Conservation (phyloP, 2,329 filamentous ascomycete species). For the Coniochaeta sp. region DNA sequence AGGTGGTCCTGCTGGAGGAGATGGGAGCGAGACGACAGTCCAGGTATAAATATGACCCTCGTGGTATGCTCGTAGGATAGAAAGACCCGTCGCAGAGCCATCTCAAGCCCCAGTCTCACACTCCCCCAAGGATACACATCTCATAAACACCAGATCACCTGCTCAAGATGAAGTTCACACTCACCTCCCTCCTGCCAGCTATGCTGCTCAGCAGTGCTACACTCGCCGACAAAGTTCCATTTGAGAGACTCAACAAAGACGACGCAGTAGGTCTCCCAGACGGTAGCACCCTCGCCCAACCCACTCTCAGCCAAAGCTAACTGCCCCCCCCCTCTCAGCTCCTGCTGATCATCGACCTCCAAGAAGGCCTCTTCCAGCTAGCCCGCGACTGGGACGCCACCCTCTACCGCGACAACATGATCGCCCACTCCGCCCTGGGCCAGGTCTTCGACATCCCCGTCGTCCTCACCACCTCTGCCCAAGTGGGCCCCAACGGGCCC, state of each 20-base stretch:
- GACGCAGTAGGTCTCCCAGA: conserved; percentile 15
- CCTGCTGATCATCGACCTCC: conserved; percentile 52
- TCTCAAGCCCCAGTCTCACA: background rate
- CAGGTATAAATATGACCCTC: background rate
- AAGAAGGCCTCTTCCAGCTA: conserved; percentile 49
- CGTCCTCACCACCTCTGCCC: conserved; percentile 63
- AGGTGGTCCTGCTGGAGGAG: background rate
- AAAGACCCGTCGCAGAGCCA: background rate
- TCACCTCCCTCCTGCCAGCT: background rate
- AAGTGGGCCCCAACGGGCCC: conserved; percentile 61
- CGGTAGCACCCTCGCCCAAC: background rate
- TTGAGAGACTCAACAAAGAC: conserved; percentile 21
- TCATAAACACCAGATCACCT: background rate
- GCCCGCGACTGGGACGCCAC: conserved; percentile 61
- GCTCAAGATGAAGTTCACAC: conserved; percentile 1
- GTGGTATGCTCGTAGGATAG: background rate
- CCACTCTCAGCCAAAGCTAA: background rate
- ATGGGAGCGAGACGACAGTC: background rate
- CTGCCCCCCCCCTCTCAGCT: conserved; percentile 28
- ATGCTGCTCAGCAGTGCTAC: background rate
- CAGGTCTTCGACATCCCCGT: conserved; percentile 62
- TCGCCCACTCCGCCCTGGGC: conserved; percentile 60
- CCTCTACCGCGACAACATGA: conserved; percentile 58
- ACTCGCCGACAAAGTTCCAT: conserved; percentile 14
- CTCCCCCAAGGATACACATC: too few relatives aligned